Percentiles rank a stretch among this genome's conserved stretches.
These are phyloP conservation scores for Irpex sp. DNA, from an alignment of 1,284 basidiomycete genomes.

Conservation along the genomic window DNA sequence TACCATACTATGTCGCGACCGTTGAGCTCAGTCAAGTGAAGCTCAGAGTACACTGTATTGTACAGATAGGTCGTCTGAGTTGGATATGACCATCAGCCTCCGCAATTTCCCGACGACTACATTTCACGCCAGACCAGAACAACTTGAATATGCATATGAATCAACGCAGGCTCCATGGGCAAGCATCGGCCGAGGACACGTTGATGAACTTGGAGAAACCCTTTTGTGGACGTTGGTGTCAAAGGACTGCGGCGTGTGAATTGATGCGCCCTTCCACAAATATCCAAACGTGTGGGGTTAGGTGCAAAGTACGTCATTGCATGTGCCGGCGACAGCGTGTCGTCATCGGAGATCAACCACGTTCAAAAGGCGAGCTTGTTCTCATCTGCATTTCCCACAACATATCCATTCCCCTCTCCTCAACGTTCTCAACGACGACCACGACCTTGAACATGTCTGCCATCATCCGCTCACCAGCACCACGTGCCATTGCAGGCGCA, in stretches of 20 bases:
- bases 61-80: too few relatives aligned
- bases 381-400: not conserved
- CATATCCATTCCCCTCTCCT: not conserved
- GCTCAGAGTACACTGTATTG: too few relatives aligned
- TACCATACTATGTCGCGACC: too few relatives aligned
- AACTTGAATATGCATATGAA: not conserved
- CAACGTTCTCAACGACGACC: not conserved
- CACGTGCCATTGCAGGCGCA: slow-evolving; percentile 17
- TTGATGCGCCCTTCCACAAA: not conserved
- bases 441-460: not conserved
- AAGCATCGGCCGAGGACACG: not conserved
- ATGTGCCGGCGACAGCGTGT: not conserved
- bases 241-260: not conserved
- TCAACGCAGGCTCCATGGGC: too few relatives aligned
- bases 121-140: too few relatives aligned
- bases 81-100: too few relatives aligned
- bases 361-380: not conserved
- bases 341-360: not conserved
- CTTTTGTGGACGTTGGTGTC: not conserved
- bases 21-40: too few relatives aligned
- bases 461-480: slow-evolving; percentile 19
- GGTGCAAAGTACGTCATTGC: not conserved
- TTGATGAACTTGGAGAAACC: not conserved
- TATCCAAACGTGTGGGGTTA: too few relatives aligned
- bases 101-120: too few relatives aligned